These are phyloP conservation scores for Spathaspora sp. DNA, from an alignment of 1,139 yeast genomes.

Conservation along the genomic window DNA sequence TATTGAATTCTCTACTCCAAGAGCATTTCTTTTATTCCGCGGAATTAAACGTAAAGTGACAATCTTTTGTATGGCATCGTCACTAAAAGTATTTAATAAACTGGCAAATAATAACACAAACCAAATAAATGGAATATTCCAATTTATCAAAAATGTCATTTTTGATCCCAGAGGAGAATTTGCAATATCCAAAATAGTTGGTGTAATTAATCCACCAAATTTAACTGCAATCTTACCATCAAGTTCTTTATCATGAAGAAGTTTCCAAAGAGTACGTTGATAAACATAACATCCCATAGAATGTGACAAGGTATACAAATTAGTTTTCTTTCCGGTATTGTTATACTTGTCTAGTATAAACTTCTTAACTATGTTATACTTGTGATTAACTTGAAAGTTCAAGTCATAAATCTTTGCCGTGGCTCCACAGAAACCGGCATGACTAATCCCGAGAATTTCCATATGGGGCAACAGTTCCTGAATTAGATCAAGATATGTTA, in stretches of 20 bases:
- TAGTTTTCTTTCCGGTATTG: conserved; percentile 20
- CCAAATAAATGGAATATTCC: conserved; percentile 32
- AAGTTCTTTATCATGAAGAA: conserved; percentile 23
- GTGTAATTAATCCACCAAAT: conserved; percentile 62
- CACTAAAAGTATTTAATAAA: conserved; percentile 16
- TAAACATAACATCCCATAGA: conserved; percentile 61
- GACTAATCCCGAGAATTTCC: conserved; percentile 55
- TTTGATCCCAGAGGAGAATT: conserved; percentile 48
- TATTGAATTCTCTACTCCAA: conserved; percentile 37
- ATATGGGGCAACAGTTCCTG: conserved; percentile 42
- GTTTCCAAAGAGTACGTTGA: conserved; percentile 44
- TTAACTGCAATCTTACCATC: conserved; percentile 21
- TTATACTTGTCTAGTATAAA: conserved; percentile 18
- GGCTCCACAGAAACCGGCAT: conserved; percentile 44
- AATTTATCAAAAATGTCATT: conserved; percentile 30
- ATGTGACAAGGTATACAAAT: conserved; percentile 54
- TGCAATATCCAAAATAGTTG: conserved; percentile 59
- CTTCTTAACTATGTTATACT: conserved; percentile 37
- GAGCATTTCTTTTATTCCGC: neutral
- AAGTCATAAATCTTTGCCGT: conserved; percentile 29
- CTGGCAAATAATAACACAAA: conserved; percentile 22
- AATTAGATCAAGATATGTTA: conserved; percentile 45
- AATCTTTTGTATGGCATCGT: neutral
- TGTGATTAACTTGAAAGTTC: conserved; percentile 54
- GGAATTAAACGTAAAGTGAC: conserved; percentile 1